Base-by-base conservation (phyloP, 2,329 filamentous ascomycete genomes). In the Beauveria medogensis region DNA sequence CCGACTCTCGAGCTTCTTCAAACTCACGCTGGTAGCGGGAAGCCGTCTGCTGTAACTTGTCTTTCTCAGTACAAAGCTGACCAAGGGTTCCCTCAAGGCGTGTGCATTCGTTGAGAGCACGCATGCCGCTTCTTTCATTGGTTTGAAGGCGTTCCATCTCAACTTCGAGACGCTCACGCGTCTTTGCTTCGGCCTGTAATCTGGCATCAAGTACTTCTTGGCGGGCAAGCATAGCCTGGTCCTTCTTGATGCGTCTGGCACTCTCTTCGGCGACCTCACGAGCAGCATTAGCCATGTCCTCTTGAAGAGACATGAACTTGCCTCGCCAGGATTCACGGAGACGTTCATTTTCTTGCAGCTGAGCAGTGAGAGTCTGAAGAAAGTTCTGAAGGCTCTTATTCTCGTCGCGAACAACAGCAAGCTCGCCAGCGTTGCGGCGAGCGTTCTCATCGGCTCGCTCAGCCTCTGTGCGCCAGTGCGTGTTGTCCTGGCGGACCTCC, bases 261-360 rank as follows among this genome's bases (percentile, higher is more conserved):
- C 92, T 93, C 70, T 97, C 92, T 67, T 90, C 86, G 24, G 89
- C 86, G 64, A 97, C 86, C 64, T 96, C 88, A 52, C 85, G 85
- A 58, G 90, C 87, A 54, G 91, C 90, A 60, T 80, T 80, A 37
- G 86, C 83, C 88, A 97, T 93, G 67, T 97, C 91, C 64, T 91
- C 84, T 73, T 97, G 92, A 44, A 99, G 79, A 63, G 86, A 86
- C 67, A 93, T 85, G 69, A 97, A 89, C 74, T 94, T 96, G 71
- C 80, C 80, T 66, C 91, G 88, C 83, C 95, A 92, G 63, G 82
- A 86, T 71, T 96, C 91, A 62, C 92, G 88, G 62, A 95, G 83
- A 64, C 88, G 86, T 69, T 92, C 86, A 69, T 91, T 93, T 75
- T 96, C 92, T 69, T 94, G 87, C 47, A 94, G 84, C 70, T 96